Conservation (phyloP, 2,329 filamentous ascomycete species). For the Ceratocystiopsis brevicomis region DNA sequence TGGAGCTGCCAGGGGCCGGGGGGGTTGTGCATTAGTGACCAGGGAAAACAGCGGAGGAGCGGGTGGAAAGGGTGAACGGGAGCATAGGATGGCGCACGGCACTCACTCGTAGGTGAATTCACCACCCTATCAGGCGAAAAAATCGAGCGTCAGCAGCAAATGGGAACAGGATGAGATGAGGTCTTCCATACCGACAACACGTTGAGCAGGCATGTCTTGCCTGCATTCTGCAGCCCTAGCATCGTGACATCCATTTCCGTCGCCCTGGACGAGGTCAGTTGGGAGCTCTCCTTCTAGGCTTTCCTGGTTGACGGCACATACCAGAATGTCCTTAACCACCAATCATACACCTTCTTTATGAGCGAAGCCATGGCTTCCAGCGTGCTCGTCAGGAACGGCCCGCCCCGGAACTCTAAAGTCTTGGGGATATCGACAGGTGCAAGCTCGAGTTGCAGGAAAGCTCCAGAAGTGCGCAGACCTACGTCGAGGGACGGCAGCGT, state of each 20-base stretch:
- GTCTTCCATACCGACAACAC: constrained; percentile 67
- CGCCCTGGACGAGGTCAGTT: constrained; percentile 42
- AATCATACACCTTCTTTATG: constrained; percentile 93
- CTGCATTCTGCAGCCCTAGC: constrained; percentile 94
- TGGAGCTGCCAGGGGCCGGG: constrained; percentile 43
- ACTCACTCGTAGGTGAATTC: constrained; percentile 97
- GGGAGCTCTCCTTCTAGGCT: background rate
- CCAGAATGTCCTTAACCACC: constrained; percentile 95
- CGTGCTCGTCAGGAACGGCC: constrained; percentile 1
- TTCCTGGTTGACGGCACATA: constrained; percentile 24
- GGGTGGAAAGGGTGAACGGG: background rate
- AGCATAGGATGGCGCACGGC: background rate
- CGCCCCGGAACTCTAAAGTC: too few relatives aligned
- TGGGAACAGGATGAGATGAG: constrained; percentile 1
- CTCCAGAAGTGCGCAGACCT: too few relatives aligned
- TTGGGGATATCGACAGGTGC: too few relatives aligned
- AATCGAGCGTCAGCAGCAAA: constrained; percentile 1
- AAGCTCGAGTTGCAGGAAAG: too few relatives aligned
- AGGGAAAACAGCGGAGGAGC: too few relatives aligned
- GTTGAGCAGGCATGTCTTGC: constrained; percentile 85
- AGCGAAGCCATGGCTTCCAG: constrained; percentile 59
- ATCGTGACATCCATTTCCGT: constrained; percentile 99
- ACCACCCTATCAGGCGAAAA: constrained; percentile 46
- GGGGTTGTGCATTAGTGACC: too few relatives aligned
- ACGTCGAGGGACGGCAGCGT: background rate